These are phyloP conservation scores for Rhododendron kiyosumense DNA, from an alignment of 148 eudicot genomes.

Conservation along the genomic window DNA sequence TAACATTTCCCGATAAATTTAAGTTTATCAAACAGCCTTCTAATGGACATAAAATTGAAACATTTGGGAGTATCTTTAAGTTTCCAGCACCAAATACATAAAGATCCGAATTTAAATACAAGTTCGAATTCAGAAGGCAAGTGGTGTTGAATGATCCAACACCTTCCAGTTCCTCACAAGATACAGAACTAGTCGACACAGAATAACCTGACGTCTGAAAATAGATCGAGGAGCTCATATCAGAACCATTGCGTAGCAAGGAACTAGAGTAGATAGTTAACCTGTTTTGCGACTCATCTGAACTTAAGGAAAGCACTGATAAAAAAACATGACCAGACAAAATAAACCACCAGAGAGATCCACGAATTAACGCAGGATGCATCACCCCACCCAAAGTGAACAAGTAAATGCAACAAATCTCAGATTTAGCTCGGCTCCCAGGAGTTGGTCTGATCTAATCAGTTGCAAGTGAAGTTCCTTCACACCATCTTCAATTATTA, in stretches of 20 bases:
- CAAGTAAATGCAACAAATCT: slow-evolving; percentile 7
- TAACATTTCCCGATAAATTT: slow-evolving; percentile 59
- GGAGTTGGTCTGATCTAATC: neutral
- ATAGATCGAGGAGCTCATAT: neutral
- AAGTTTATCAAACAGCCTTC: slow-evolving; percentile 55
- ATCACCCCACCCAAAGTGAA: slow-evolving; percentile 30
- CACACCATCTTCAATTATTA: too few relatives aligned
- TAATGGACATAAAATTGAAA: slow-evolving; percentile 50
- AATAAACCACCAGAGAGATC: slow-evolving; percentile 42
- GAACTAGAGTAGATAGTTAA: slow-evolving; percentile 11
- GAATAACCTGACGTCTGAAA: slow-evolving; percentile 15
- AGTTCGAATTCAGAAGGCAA: slow-evolving; percentile 54
- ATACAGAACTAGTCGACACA: neutral
- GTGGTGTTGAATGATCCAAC: slow-evolving; percentile 80
- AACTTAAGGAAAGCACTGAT: slow-evolving; percentile 21
- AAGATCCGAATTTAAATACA: slow-evolving; percentile 40
- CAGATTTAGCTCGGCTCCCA: slow-evolving; percentile 3
- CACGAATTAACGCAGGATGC: slow-evolving; percentile 33
- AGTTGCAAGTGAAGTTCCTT: too few relatives aligned
- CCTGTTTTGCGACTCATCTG: slow-evolving; percentile 20
- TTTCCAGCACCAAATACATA: slow-evolving; percentile 61
- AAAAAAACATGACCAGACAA: slow-evolving; percentile 28
- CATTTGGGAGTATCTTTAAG: slow-evolving; percentile 66
- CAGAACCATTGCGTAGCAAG: slow-evolving; percentile 13
- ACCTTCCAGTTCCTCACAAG: slow-evolving; percentile 67